Evolutionary conservation across 257 asterid species (phyloP).

Genomic region (Mitragyna speciosa): DNA sequence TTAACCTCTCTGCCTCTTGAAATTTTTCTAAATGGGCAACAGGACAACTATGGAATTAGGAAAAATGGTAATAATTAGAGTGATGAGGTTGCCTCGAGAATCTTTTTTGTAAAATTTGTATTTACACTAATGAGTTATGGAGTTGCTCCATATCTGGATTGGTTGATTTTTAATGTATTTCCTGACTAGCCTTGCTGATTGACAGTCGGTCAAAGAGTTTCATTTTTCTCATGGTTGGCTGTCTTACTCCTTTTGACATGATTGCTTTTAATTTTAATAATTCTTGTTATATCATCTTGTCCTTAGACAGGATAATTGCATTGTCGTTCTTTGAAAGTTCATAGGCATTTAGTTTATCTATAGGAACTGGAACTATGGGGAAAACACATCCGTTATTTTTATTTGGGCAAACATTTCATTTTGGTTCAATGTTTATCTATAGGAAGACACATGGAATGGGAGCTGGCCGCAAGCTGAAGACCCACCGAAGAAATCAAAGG

Average conservation of each 20-base stretch:
- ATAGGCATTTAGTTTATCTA: neutral
- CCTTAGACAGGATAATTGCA: neutral
- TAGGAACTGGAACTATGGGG: too few species aligned
- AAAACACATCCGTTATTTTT: too few species aligned
- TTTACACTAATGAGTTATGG: too few species aligned
- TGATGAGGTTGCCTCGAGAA: neutral
- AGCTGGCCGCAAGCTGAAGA: constrained; percentile 73
- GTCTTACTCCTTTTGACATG: neutral
- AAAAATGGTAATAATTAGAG: neutral
- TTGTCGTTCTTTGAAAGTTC: neutral
- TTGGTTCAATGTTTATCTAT: neutral
- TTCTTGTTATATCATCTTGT: neutral
- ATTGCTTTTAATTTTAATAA: neutral
- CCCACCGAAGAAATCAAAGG: constrained; percentile 59
- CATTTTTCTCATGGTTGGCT: neutral
- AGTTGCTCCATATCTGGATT: neutral
- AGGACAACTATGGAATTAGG: neutral
- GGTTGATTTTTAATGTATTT: neutral
- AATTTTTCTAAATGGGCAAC: neutral
- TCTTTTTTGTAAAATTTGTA: too few species aligned
- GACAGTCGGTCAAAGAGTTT: neutral
- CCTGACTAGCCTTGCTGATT: neutral
- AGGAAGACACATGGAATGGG: constrained; percentile 77
- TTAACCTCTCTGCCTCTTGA: neutral
- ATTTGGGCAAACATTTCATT: neutral